A percentile compares a stretch with the other conserved stretches of the same genome.
Evolutionary conservation across 2,329 filamentous ascomycete genomes (phyloP).

Genomic region (Pseudogymnoascus sp.): DNA sequence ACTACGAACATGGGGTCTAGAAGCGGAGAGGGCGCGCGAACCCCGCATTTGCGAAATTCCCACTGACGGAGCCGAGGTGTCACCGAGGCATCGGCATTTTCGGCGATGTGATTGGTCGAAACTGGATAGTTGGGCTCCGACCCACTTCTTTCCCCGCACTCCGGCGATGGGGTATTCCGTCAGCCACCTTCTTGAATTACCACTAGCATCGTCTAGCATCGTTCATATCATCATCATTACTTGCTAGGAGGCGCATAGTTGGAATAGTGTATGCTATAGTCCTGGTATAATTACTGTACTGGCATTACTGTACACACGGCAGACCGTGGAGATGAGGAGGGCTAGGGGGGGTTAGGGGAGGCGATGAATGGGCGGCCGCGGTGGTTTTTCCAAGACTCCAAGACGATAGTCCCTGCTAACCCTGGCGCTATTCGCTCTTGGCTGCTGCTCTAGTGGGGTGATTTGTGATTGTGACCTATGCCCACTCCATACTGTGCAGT

Average conservation of each 20-base stretch:
- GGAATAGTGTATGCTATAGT: background rate
- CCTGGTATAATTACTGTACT: background rate
- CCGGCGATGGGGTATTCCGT: background rate
- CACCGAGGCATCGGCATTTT: background rate
- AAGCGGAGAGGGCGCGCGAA: background rate
- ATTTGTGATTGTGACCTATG: background rate
- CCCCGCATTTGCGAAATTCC: background rate
- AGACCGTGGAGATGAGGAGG: background rate
- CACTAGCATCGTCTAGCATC: background rate
- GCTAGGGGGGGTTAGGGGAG: background rate
- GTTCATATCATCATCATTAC: background rate
- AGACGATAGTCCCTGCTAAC: constrained; percentile 1
- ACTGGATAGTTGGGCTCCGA: background rate
- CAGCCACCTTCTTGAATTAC: background rate
- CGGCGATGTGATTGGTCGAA: background rate
- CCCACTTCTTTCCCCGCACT: background rate
- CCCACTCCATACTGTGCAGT: background rate
- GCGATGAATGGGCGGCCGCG: background rate
- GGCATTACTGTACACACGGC: background rate
- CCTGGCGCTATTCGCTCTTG: background rate
- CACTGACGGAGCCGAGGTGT: background rate
- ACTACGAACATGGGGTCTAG: background rate
- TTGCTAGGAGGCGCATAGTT: background rate
- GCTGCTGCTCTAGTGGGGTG: background rate
- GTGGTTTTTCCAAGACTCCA: background rate